Percentiles rank a stretch among this genome's conserved stretches.
phyloP scores from a whole-genome alignment of 2,329 filamentous ascomycete species.

The Sporothrix pseudoabietina region DNA sequence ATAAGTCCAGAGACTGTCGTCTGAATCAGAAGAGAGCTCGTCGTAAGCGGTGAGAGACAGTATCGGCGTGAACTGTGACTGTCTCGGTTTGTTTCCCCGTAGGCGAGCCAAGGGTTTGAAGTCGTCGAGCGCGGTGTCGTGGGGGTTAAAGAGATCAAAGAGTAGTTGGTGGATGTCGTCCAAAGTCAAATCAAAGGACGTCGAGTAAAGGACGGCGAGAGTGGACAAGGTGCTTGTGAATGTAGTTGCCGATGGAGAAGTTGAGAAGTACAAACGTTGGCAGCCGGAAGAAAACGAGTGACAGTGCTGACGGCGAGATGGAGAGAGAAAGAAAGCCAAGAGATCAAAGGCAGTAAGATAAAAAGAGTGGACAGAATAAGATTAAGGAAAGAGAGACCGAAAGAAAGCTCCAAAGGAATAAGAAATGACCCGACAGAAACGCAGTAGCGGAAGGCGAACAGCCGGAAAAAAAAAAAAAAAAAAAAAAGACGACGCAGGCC shows the following conservation, averaged over 20 bases:
- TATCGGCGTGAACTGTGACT: not conserved
- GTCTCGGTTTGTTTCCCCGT: constrained; percentile 10
- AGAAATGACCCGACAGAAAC: not conserved
- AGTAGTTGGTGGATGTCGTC: not conserved
- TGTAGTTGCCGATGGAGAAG: not conserved
- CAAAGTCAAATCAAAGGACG: not conserved
- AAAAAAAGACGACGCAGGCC: not conserved
- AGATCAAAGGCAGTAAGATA: not conserved
- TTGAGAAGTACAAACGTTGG: too few species aligned
- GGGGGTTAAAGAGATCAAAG: not conserved
- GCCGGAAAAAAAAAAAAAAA: not conserved
- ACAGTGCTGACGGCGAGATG: not conserved
- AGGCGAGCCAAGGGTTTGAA: not conserved
- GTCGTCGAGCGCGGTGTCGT: not conserved
- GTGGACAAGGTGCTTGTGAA: not conserved
- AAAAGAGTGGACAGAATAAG: not conserved
- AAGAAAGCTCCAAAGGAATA: not conserved
- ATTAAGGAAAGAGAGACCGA: not conserved
- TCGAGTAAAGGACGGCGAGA: not conserved
- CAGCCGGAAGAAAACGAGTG: not conserved
- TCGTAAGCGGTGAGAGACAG: not conserved
- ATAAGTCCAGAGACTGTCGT: not conserved
- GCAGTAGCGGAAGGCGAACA: too few species aligned
- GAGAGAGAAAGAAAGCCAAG: not conserved
- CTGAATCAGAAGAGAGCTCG: not conserved